These are phyloP conservation scores for Stagonosporopsis cucurbitacearum DNA, from an alignment of 2,329 filamentous ascomycete genomes.

Conservation along the genomic window DNA sequence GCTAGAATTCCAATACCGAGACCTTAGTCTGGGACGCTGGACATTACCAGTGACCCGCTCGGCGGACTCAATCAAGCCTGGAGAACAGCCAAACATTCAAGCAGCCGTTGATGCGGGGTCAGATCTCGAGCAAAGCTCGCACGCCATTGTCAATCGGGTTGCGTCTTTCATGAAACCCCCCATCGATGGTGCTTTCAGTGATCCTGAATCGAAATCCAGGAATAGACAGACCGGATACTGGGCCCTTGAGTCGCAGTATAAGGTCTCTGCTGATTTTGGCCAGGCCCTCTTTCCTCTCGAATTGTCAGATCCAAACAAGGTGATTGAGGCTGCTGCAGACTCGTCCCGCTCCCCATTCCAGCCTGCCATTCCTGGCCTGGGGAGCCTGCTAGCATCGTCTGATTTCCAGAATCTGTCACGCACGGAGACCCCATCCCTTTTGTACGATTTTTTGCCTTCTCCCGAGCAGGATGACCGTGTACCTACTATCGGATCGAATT, in stretches of 20 bases:
- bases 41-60: slow-evolving; percentile 22
- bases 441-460: slow-evolving; percentile 35
- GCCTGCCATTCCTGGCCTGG: slow-evolving; percentile 29
- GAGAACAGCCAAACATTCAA: neutral
- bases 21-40: slow-evolving; percentile 36
- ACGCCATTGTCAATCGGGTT: slow-evolving; percentile 5
- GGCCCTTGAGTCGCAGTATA: slow-evolving; percentile 22
- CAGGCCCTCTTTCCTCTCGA: slow-evolving; percentile 32
- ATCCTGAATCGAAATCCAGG: neutral
- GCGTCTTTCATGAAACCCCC: slow-evolving; percentile 7
- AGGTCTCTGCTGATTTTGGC: slow-evolving; percentile 32
- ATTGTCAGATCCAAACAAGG: slow-evolving; percentile 1
- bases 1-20: slow-evolving; percentile 33
- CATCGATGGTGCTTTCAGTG: slow-evolving; percentile 1
- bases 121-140: neutral
- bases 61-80: neutral
- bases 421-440: slow-evolving; percentile 23
- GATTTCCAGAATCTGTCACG: slow-evolving; percentile 15
- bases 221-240: slow-evolving; percentile 23
- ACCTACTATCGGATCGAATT: slow-evolving; percentile 16
- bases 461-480: slow-evolving; percentile 21
- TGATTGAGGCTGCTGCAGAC: slow-evolving; percentile 5
- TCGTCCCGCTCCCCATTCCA: slow-evolving; percentile 23
- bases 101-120: neutral
- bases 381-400: slow-evolving; percentile 28